Percentiles rank a stretch among this genome's conserved stretches.
Conservation (phyloP, 768 basidiomycete species). For the Suillus subaureus region DNA sequence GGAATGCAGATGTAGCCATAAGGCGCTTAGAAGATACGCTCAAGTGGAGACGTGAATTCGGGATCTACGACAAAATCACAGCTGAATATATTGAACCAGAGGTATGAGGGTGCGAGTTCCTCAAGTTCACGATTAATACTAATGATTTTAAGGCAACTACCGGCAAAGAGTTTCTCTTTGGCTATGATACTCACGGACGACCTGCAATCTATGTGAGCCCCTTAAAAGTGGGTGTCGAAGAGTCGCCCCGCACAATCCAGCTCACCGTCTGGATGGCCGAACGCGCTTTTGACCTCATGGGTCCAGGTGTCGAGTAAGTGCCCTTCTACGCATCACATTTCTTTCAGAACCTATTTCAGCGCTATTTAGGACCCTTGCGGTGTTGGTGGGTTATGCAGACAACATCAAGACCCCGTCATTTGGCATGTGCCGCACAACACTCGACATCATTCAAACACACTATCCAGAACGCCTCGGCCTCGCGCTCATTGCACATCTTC, state of each 20-base stretch:
- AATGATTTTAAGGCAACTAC: conserved; percentile 58
- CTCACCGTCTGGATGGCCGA: conserved; percentile 82
- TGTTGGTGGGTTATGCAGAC: conserved; percentile 81
- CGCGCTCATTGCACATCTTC: too few species aligned
- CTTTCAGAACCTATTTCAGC: background rate
- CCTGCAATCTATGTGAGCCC: conserved; percentile 73
- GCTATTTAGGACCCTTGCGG: conserved; percentile 55
- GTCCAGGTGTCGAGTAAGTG: conserved; percentile 77
- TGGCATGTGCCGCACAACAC: conserved; percentile 38
- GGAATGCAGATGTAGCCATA: too few species aligned
- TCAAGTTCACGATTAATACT: background rate
- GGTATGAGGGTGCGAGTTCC: conserved; percentile 39
- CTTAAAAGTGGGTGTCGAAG: conserved; percentile 76
- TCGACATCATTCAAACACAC: conserved; percentile 75
- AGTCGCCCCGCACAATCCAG: conserved; percentile 68
- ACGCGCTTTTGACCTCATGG: conserved; percentile 74
- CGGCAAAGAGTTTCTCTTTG: conserved; percentile 80
- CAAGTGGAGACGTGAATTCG: conserved; percentile 81
- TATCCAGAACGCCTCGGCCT: conserved; percentile 86
- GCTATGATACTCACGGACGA: conserved; percentile 66
- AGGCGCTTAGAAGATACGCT: too few species aligned
- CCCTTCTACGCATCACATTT: background rate
- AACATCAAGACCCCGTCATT: conserved; percentile 59
- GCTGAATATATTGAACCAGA: conserved; percentile 73
- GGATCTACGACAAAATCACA: conserved; percentile 64